A percentile compares a stretch with the other conserved stretches of the same genome.
Evolutionary conservation across 331 rosid species (phyloP).

Genomic region (Malus hybrid): DNA sequence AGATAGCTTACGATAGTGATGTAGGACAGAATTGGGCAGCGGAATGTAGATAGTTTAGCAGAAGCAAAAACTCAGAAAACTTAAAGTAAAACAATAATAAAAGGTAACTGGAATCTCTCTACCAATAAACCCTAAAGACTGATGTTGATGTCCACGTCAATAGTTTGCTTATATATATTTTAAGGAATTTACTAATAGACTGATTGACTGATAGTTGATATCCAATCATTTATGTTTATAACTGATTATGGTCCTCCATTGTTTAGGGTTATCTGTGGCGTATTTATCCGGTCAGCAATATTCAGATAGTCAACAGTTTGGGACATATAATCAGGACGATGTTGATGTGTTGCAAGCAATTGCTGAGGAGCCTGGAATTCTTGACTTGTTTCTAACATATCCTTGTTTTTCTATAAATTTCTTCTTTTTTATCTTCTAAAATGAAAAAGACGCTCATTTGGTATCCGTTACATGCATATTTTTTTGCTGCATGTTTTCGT

Average conservation of each 20-base stretch:
- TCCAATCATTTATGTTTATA: not conserved
- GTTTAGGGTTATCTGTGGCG: constrained; percentile 61
- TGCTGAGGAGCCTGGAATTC: constrained; percentile 76
- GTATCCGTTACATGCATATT: not conserved
- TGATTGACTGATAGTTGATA: not conserved
- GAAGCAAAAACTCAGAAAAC: no score
- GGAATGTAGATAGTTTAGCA: no score
- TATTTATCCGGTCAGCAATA: constrained; percentile 77
- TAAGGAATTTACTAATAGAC: not conserved
- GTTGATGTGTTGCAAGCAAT: constrained; percentile 86
- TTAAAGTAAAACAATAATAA: no score
- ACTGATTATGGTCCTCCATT: constrained; percentile 6
- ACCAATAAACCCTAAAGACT: no score
- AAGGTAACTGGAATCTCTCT: no score
- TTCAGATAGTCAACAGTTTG: constrained; percentile 54
- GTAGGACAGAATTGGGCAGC: no score
- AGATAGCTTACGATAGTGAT: no score
- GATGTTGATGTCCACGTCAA: no score
- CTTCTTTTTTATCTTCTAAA: not conserved
- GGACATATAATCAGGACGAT: constrained; percentile 78
- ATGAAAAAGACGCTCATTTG: not conserved
- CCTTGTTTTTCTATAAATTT: constrained; percentile 32
- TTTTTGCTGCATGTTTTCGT: constrained; percentile 8
- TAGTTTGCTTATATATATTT: not conserved
- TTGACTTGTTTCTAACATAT: constrained; percentile 89